These are phyloP conservation scores for Rhizopus arrhizus DNA, from an alignment of 371 early-diverging fungal species.

Conservation along the genomic window DNA sequence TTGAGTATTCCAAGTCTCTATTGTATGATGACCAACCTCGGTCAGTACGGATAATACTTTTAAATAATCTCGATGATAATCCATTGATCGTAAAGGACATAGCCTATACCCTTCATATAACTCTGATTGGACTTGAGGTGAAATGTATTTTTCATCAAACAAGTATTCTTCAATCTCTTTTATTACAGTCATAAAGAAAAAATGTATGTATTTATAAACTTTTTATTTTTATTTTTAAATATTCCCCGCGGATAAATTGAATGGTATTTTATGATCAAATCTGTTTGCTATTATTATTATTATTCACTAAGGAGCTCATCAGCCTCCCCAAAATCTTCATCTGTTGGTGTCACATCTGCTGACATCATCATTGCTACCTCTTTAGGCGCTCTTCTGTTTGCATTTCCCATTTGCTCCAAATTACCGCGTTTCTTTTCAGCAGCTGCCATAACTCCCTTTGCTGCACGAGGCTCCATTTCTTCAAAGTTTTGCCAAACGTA, in stretches of 20 bases:
- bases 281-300: slow-evolving; percentile 1
- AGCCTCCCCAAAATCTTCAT: slow-evolving; percentile 5
- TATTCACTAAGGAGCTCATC: slow-evolving; percentile 7
- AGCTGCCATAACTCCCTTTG: slow-evolving; percentile 56
- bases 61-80: slow-evolving; percentile 81
- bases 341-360: neutral
- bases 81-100: slow-evolving; percentile 81
- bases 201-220: neutral
- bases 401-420: slow-evolving; percentile 56
- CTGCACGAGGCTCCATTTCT: slow-evolving; percentile 54
- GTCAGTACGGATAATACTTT: slow-evolving; percentile 74
- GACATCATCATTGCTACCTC: neutral
- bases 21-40: slow-evolving; percentile 71
- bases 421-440: slow-evolving; percentile 55
- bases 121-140: slow-evolving; percentile 67
- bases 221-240: neutral
- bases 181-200: slow-evolving; percentile 1
- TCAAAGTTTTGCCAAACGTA: slow-evolving; percentile 78
- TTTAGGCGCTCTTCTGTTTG: slow-evolving; percentile 41
- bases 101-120: slow-evolving; percentile 81
- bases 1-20: slow-evolving; percentile 67
- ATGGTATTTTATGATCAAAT: neutral
- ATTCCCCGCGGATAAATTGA: neutral
- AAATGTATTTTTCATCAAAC: slow-evolving; percentile 73
- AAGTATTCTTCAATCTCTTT: slow-evolving; percentile 52